phyloP scores from a whole-genome alignment of 176 grass and related monocot species.

The Microstegium vimineum region DNA sequence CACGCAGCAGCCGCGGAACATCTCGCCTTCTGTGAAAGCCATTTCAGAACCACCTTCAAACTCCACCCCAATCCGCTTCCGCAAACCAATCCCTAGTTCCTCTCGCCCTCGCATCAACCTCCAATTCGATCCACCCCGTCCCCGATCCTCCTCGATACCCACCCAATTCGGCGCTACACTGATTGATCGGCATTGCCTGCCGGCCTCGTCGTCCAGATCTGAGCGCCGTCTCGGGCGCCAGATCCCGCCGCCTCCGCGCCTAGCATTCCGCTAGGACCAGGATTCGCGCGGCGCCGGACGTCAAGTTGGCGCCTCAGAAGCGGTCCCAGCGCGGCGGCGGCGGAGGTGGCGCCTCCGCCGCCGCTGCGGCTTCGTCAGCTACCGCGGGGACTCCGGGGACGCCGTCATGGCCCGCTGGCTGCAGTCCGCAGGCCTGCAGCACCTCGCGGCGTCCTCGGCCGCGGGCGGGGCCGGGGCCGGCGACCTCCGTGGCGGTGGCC shows the following conservation, averaged over 20 bases:
- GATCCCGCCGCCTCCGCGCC: slow-evolving; percentile 10
- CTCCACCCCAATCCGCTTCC: not conserved
- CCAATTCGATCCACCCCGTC: not conserved
- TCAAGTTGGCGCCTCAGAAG: slow-evolving; percentile 71
- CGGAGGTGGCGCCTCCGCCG: slow-evolving; percentile 23
- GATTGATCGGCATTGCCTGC: slow-evolving; percentile 18
- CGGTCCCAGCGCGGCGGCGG: slow-evolving; percentile 68
- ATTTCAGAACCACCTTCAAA: slow-evolving; percentile 40
- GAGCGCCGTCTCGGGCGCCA: not conserved
- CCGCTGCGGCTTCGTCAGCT: slow-evolving; percentile 14
- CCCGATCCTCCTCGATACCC: not conserved
- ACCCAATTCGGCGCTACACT: not conserved
- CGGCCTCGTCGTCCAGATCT: slow-evolving; percentile 18
- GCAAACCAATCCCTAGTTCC: slow-evolving; percentile 6
- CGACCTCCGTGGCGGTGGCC: slow-evolving; percentile 12
- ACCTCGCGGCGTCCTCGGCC: slow-evolving; percentile 47
- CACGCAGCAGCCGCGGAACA: slow-evolving; percentile 9
- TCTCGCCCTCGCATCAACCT: not conserved
- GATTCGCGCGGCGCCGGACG: not conserved
- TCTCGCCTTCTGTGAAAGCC: slow-evolving; percentile 22
- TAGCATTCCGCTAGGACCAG: not conserved
- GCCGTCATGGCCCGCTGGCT: slow-evolving; percentile 83
- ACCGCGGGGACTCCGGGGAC: slow-evolving; percentile 53
- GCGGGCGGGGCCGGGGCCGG: slow-evolving; percentile 23
- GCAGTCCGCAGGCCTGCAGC: slow-evolving; percentile 70